These are phyloP conservation scores for Kickxella alabastrina DNA, from an alignment of 192 early-diverging fungal species.

Conservation along the genomic window DNA sequence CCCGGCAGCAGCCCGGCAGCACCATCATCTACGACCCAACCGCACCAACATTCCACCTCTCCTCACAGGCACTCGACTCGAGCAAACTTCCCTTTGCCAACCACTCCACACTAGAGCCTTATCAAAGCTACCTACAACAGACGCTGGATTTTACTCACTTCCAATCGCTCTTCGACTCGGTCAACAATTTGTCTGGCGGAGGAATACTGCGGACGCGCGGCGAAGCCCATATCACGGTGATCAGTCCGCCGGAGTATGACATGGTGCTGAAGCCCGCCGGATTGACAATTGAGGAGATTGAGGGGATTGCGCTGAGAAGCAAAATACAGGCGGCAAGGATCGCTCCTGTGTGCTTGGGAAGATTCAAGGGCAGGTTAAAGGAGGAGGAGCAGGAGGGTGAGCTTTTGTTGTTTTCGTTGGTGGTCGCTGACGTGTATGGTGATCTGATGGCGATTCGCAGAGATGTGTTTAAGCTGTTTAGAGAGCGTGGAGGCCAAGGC, in stretches of 20 bases:
- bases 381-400: slow-evolving; percentile 12
- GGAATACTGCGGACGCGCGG: slow-evolving; percentile 47
- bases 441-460: slow-evolving; percentile 53
- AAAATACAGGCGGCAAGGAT: slow-evolving; percentile 59
- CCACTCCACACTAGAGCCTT: slow-evolving; percentile 33
- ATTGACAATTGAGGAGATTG: slow-evolving; percentile 63
- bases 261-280: slow-evolving; percentile 52
- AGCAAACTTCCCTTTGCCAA: slow-evolving; percentile 46
- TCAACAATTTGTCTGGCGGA: slow-evolving; percentile 50
- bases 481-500: slow-evolving; percentile 61
- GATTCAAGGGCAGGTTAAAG: slow-evolving; percentile 40
- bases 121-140: slow-evolving; percentile 57
- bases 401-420: slow-evolving; percentile 39
- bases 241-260: slow-evolving; percentile 65
- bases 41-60: slow-evolving; percentile 32
- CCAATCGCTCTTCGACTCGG: slow-evolving; percentile 46
- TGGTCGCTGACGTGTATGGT: slow-evolving; percentile 47
- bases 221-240: slow-evolving; percentile 70
- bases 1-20: too few relatives aligned
- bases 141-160: slow-evolving; percentile 58
- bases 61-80: slow-evolving; percentile 39
- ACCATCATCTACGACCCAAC: slow-evolving; percentile 34
- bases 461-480: slow-evolving; percentile 56
- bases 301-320: slow-evolving; percentile 51
- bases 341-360: slow-evolving; percentile 59